Evolutionary conservation across 1,284 basidiomycete genomes (phyloP), one percentile per base, ranked within the genome.

Genomic region (Inonotus obliquus): DNA sequence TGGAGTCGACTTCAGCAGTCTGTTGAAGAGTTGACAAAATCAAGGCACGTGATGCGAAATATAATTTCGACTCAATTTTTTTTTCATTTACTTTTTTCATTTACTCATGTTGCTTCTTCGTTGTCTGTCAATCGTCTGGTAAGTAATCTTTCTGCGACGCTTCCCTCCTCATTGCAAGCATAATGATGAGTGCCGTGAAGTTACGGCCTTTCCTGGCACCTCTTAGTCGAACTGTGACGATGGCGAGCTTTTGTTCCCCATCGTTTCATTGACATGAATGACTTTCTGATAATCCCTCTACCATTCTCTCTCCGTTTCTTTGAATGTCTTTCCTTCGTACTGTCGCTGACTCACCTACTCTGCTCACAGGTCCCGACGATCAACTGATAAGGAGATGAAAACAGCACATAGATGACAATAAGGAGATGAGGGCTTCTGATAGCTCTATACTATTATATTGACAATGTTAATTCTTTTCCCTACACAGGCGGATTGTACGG

Each of bases 181-280:
- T 32, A 37, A 61, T 64, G 63, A 64, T 57, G 63, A 64, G 63
- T 64, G 63, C 57, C 51, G 59, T 64, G 57, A 52, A 48, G 45
- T 63, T 58, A 62, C 62, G 55, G 60, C 62, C 61, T 19, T 60
- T 53, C 58, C 56, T 64, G 63, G 63, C 63, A 64, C 63, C 63
- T 64, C 63, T 64, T 61, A 64, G 63, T 64, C 63, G 63, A 64
- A 35, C 51, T 64, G 63, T 19, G 63, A 54, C 52, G 57, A 6
- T 19, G 32, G 44, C 17, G 57, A 53, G 47, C 45, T 57, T 4
- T 19, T 21, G 45, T 61, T 21, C 49, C 13, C 56, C 25, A 23
- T 59, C 38, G 47, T 38, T 19, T 60, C 60, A 64, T 35, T 64
- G 63, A 64, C 60, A 64, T 64, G 63, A 61, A 64, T 64, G 63